Conservation (phyloP, 176 grass and related monocot species). For the Aegilops umbellulata region DNA sequence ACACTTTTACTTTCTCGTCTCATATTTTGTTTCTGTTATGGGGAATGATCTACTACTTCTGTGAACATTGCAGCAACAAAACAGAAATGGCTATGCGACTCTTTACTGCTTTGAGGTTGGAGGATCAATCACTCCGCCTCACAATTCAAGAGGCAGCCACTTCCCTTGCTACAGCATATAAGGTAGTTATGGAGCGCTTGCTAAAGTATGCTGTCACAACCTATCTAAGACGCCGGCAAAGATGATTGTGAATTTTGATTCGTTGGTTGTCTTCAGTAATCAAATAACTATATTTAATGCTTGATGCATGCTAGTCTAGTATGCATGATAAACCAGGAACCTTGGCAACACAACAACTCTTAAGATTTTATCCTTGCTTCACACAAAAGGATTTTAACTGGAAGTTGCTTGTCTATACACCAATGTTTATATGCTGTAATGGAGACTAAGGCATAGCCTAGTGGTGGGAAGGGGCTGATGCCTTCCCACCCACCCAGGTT, state of each 20-base stretch:
- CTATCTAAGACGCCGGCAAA: background rate
- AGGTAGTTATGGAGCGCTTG: slow-evolving; percentile 49
- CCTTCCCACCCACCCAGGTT: too few relatives aligned
- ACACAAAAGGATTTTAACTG: background rate
- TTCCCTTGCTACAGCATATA: slow-evolving; percentile 84
- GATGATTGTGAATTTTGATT: background rate
- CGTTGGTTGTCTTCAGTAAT: background rate
- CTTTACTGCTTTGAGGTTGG: slow-evolving; percentile 80
- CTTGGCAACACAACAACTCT: background rate
- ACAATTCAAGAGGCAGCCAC: slow-evolving; percentile 83
- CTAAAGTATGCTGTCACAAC: background rate
- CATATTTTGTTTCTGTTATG: slow-evolving; percentile 21
- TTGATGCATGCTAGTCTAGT: slow-evolving; percentile 7
- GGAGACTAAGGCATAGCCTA: too few relatives aligned
- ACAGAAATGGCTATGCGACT: slow-evolving; percentile 85
- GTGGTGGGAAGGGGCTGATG: too few relatives aligned
- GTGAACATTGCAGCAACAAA: slow-evolving; percentile 71
- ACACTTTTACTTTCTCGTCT: background rate
- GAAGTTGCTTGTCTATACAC: background rate
- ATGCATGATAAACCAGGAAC: background rate
- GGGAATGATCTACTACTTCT: slow-evolving; percentile 14
- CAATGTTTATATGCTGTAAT: background rate
- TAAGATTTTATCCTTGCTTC: background rate
- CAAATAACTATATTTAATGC: background rate
- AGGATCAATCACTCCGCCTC: slow-evolving; percentile 74